Conservation (phyloP, 305 asterid genomes). For the Caryopteris hybrid region DNA sequence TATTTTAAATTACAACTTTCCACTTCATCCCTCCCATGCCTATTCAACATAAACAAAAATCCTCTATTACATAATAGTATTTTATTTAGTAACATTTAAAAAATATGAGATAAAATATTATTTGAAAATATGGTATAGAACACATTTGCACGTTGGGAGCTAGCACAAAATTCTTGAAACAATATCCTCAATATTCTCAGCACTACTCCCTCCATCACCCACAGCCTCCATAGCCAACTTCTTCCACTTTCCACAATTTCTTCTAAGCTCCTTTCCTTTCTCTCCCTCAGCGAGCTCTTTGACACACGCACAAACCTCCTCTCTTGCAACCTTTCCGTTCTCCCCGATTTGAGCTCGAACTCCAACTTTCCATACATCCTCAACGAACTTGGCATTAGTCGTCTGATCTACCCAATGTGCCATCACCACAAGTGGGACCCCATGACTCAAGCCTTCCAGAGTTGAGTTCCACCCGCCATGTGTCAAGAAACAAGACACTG, state of each 20-base stretch:
- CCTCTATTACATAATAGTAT: too few species aligned
- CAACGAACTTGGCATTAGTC: constrained; percentile 37
- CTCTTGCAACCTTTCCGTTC: constrained; percentile 18
- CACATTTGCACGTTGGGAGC: too few species aligned
- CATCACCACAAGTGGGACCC: constrained; percentile 41
- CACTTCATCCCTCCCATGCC: too few species aligned
- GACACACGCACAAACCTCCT: constrained; percentile 28
- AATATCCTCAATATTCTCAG: constrained; percentile 36
- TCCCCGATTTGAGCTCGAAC: constrained; percentile 15
- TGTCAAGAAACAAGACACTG: constrained; percentile 40
- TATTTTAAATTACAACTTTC: too few species aligned
- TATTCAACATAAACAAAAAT: too few species aligned
- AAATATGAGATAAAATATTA: too few species aligned
- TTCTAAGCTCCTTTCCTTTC: constrained; percentile 22
- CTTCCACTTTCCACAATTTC: constrained; percentile 34
- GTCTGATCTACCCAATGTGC: constrained; percentile 34
- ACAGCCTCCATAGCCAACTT: constrained; percentile 38
- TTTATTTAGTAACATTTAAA: too few species aligned
- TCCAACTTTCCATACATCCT: constrained; percentile 40
- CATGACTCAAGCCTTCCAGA: constrained; percentile 21
- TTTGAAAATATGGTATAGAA: too few species aligned
- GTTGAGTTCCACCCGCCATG: constrained; percentile 51
- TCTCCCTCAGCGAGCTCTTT: constrained; percentile 31
- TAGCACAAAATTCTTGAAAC: background rate
- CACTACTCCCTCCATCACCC: constrained; percentile 39